A percentile compares a stretch with the other conserved stretches of the same genome.
phyloP scores from a whole-genome alignment of 371 early-diverging fungal species.

The Apophysomyces trapeziformis region DNA sequence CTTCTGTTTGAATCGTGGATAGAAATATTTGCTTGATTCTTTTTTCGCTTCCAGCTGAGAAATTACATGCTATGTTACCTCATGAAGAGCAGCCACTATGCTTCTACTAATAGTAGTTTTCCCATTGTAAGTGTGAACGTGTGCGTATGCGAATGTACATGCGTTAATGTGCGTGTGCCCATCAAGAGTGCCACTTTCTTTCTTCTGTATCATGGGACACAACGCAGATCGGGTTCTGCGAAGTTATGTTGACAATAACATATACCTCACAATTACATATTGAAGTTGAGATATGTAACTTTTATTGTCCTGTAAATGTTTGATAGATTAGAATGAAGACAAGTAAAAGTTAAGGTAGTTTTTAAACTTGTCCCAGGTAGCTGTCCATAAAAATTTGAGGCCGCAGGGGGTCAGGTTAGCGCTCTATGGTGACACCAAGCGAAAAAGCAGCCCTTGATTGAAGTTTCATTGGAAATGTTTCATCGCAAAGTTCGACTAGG shows the following conservation, averaged over 20 bases:
- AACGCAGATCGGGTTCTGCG: background rate
- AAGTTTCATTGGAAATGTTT: conserved; percentile 32
- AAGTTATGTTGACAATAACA: background rate
- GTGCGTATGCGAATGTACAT: background rate
- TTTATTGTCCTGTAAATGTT: no score
- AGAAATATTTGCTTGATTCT: background rate
- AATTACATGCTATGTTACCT: background rate
- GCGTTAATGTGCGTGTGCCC: background rate
- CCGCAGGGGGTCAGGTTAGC: conserved; percentile 6
- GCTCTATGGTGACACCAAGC: conserved; percentile 8
- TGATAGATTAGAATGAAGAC: background rate
- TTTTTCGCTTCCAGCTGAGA: conserved; percentile 7
- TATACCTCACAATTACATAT: background rate
- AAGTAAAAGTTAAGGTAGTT: background rate
- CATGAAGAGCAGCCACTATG: no score
- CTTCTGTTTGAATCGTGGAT: background rate
- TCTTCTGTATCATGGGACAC: conserved; percentile 9
- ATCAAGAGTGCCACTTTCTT: conserved; percentile 8
- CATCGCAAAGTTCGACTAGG: conserved; percentile 24
- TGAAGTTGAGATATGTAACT: no score
- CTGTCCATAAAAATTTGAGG: conserved; percentile 6
- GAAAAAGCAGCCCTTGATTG: conserved; percentile 9
- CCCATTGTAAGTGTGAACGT: background rate
- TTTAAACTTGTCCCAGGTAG: background rate
- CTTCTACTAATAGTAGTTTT: background rate